A percentile compares a stretch with the other conserved stretches of the same genome.
Evolutionary conservation across 441 rosid genomes (phyloP).

Genomic region (Croton setiger): DNA sequence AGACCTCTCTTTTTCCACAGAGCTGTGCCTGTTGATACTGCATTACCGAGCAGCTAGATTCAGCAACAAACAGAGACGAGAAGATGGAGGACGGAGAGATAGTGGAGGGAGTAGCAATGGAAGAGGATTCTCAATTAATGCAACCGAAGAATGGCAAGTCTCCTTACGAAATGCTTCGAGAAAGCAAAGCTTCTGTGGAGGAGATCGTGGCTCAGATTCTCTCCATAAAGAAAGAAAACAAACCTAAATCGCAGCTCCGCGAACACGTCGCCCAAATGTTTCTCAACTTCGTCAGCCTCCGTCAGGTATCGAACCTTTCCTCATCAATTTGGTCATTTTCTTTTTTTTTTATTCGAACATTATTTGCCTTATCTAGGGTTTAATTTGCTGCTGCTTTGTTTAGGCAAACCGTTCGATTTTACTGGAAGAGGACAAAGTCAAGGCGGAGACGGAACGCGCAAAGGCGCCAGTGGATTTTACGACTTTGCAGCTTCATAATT

Average conservation of each 20-base stretch:
- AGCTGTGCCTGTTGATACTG: no score
- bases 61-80: neutral
- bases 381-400: neutral
- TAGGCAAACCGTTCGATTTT: constrained; percentile 79
- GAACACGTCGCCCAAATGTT: constrained; percentile 77
- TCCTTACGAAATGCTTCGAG: constrained; percentile 50
- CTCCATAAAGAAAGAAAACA: constrained; percentile 48
- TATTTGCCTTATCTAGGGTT: constrained; percentile 10
- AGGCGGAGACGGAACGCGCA: constrained; percentile 66
- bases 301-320: constrained; percentile 49
- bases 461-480: constrained; percentile 81
- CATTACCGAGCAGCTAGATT: neutral
- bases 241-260: constrained; percentile 57
- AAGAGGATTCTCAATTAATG: constrained; percentile 32
- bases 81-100: constrained; percentile 62
- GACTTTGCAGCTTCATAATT: constrained; percentile 73
- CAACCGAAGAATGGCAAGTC: constrained; percentile 35
- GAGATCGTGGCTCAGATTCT: constrained; percentile 57
- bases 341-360: neutral
- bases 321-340: neutral
- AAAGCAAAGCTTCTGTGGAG: constrained; percentile 67
- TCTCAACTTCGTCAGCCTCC: constrained; percentile 73
- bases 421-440: constrained; percentile 69
- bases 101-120: constrained; percentile 66
- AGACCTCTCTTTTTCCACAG: neutral